Conservation (phyloP, 1,284 basidiomycete species). For the Neolentinus lepideus region DNA sequence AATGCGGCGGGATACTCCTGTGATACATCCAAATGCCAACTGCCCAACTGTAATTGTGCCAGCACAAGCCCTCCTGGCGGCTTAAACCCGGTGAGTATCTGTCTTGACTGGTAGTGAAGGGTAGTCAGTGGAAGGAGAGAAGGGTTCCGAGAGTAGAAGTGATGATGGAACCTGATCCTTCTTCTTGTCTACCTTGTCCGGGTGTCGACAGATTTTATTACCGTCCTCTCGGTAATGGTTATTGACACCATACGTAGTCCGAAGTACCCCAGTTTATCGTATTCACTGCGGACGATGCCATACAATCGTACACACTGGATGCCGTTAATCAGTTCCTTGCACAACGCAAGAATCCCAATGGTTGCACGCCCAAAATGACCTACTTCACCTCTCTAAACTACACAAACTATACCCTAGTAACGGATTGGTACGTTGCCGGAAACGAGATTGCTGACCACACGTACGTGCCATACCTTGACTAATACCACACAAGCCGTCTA, state of each 20-base stretch:
- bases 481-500: not conserved
- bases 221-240: not conserved
- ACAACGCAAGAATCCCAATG: conserved; percentile 77
- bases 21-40: conserved; percentile 54
- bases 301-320: conserved; percentile 70
- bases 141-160: not conserved
- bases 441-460: conserved; percentile 88
- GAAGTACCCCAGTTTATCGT: conserved; percentile 69
- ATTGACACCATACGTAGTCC: conserved; percentile 25
- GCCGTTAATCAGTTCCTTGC: conserved; percentile 71
- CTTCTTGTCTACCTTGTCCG: not conserved
- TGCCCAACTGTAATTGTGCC: conserved; percentile 69
- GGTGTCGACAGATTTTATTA: too few relatives aligned
- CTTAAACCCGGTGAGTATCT: conserved; percentile 45
- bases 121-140: not conserved
- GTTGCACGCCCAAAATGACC: conserved; percentile 71
- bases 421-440: conserved; percentile 80
- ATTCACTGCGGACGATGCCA: conserved; percentile 66
- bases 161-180: not conserved
- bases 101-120: not conserved
- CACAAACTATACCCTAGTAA: conserved; percentile 77
- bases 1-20: conserved; percentile 63
- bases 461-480: conserved; percentile 29
- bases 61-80: conserved; percentile 68
- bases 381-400: conserved; percentile 70